Conservation (phyloP, 176 grass and related monocot species). For the Carex cristatella region DNA sequence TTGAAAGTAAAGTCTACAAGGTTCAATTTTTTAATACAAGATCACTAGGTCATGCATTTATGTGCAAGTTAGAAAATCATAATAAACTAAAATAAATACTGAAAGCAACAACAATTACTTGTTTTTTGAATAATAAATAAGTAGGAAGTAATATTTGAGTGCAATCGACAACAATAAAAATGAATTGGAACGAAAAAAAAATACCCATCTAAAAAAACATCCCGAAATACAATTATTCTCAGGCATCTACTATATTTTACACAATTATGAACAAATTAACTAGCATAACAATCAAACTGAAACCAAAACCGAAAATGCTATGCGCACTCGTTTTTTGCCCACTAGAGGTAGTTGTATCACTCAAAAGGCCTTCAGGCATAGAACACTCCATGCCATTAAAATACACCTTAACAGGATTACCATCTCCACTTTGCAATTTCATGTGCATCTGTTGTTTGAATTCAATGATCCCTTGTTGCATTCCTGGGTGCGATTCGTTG, state of each 20-base stretch:
- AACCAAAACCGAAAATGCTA: neutral
- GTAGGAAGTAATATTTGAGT: neutral
- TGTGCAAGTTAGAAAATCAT: neutral
- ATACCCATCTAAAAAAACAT: neutral
- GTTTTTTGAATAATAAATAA: neutral
- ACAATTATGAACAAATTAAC: neutral
- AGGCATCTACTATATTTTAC: neutral
- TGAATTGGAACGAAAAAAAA: neutral
- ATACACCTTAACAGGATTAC: slow-evolving; percentile 59
- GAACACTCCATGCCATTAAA: slow-evolving; percentile 85
- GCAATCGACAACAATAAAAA: neutral
- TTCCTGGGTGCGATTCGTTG: slow-evolving; percentile 48
- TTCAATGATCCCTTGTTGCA: slow-evolving; percentile 62
- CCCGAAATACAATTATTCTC: neutral
- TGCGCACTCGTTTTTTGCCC: neutral
- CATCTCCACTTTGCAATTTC: slow-evolving; percentile 42
- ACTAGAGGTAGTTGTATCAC: neutral
- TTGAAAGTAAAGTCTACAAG: too few relatives aligned
- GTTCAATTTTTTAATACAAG: too few relatives aligned
- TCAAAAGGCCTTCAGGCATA: slow-evolving; percentile 53
- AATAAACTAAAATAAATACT: neutral
- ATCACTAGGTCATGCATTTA: too few relatives aligned
- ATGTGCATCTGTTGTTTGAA: slow-evolving; percentile 42
- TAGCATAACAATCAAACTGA: neutral
- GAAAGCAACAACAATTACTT: neutral